phyloP scores from a whole-genome alignment of 129 eudicot species.

The Flaveria trinervia region DNA sequence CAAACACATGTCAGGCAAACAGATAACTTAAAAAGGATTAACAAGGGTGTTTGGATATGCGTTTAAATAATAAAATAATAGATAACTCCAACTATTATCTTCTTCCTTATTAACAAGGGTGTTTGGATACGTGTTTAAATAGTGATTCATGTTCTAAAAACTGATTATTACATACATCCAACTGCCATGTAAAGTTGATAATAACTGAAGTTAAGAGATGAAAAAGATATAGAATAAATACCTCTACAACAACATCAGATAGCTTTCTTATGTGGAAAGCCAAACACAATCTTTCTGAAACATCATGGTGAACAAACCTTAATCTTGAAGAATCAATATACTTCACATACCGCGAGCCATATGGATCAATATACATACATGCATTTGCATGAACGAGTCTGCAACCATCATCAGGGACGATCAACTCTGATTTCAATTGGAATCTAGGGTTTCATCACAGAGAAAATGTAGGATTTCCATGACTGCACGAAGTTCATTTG shows the following conservation, averaged over 20 bases:
- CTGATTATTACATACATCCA: slow-evolving; percentile 4
- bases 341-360: slow-evolving; percentile 80
- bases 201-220: background rate
- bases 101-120: too few species aligned
- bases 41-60: background rate
- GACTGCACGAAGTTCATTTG: slow-evolving; percentile 94
- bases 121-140: too few species aligned
- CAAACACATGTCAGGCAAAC: background rate
- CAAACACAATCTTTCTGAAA: slow-evolving; percentile 65
- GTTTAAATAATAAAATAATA: background rate
- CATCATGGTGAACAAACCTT: slow-evolving; percentile 76
- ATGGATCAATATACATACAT: slow-evolving; percentile 81
- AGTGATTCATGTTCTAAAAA: background rate
- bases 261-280: slow-evolving; percentile 73
- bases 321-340: slow-evolving; percentile 79
- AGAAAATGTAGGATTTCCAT: slow-evolving; percentile 74
- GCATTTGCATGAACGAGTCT: slow-evolving; percentile 91
- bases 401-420: slow-evolving; percentile 97
- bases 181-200: background rate
- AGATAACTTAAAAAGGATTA: background rate
- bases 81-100: background rate
- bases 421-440: slow-evolving; percentile 57
- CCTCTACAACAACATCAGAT: slow-evolving; percentile 95
- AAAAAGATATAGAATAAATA: slow-evolving; percentile 30
- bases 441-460: slow-evolving; percentile 55